Percentiles rank a stretch among this genome's conserved stretches.
phyloP scores from a whole-genome alignment of 371 early-diverging fungal genomes.

The Smittium mucronatum region DNA sequence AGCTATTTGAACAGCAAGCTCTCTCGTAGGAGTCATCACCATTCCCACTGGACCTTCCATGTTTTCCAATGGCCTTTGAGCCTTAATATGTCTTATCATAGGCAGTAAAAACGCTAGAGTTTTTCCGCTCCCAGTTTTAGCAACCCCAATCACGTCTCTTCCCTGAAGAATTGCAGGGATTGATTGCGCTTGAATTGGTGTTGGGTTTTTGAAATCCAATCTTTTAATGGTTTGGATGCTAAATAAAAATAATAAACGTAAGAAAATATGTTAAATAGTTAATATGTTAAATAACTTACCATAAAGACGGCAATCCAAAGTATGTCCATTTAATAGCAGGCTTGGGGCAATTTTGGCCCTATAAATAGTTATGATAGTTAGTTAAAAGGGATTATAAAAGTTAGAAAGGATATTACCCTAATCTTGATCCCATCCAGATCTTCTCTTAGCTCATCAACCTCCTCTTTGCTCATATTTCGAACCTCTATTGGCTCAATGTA shows the following conservation, averaged over 20 bases:
- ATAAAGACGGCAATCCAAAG: slow-evolving; percentile 57
- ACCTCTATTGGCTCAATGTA: slow-evolving; percentile 92
- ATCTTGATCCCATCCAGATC: slow-evolving; percentile 92
- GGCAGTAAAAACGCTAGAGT: slow-evolving; percentile 94
- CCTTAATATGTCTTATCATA: slow-evolving; percentile 93
- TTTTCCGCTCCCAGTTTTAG: slow-evolving; percentile 99
- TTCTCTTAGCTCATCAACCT: slow-evolving; percentile 67
- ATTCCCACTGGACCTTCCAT: slow-evolving; percentile 90
- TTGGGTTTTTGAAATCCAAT: slow-evolving; percentile 75
- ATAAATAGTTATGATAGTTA: slow-evolving; percentile 3
- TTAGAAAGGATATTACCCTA: slow-evolving; percentile 33
- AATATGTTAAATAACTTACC: slow-evolving; percentile 21
- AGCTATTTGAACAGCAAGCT: slow-evolving; percentile 96
- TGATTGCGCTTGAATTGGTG: slow-evolving; percentile 94
- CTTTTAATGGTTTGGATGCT: slow-evolving; percentile 27
- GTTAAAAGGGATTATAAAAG: not conserved
- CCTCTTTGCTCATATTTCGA: slow-evolving; percentile 61
- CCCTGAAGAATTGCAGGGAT: slow-evolving; percentile 96
- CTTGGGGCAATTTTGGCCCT: slow-evolving; percentile 66
- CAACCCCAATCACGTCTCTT: slow-evolving; percentile 95
- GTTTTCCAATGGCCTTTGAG: slow-evolving; percentile 68
- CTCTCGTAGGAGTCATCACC: slow-evolving; percentile 98
- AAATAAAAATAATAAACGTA: slow-evolving; percentile 11
- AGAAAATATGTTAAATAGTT: slow-evolving; percentile 12
- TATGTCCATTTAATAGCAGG: slow-evolving; percentile 93